These are phyloP conservation scores for Penicillium mononematosum DNA, from an alignment of 495 filamentous ascomycete genomes.

Conservation along the genomic window DNA sequence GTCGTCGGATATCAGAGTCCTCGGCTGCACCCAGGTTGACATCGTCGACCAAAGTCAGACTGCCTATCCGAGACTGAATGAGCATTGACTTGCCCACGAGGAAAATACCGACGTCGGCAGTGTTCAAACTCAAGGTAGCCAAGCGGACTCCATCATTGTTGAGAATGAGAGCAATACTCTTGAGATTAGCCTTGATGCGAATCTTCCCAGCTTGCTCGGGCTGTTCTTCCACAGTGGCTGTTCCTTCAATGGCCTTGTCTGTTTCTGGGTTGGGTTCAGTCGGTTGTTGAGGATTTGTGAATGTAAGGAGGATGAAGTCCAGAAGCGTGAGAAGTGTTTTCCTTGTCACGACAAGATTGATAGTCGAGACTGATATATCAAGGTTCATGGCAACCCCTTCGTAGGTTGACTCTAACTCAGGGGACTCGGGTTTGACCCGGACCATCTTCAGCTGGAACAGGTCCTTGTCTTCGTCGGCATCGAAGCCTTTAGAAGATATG, in stretches of 20 bases:
- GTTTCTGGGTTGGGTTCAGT: constrained; percentile 32
- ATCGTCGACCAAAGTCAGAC: constrained; percentile 86
- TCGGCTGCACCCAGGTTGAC: constrained; percentile 86
- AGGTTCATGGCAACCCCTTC: constrained; percentile 92
- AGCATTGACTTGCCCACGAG: constrained; percentile 80
- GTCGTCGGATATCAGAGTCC: constrained; percentile 76
- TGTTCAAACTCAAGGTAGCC: constrained; percentile 87
- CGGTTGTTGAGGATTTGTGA: constrained; percentile 67
- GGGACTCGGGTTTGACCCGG: constrained; percentile 85
- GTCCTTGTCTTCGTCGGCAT: constrained; percentile 70
- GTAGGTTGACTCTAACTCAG: constrained; percentile 86
- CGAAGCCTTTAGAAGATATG: constrained; percentile 79
- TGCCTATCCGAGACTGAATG: constrained; percentile 80
- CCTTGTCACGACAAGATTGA: constrained; percentile 90
- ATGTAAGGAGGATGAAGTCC: constrained; percentile 93
- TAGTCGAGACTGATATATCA: constrained; percentile 87
- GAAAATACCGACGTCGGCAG: constrained; percentile 87
- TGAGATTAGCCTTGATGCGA: constrained; percentile 84
- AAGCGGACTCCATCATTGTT: constrained; percentile 97
- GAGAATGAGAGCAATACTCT: constrained; percentile 91
- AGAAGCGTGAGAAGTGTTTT: constrained; percentile 92
- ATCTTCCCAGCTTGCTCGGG: constrained; percentile 54
- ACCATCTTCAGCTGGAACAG: constrained; percentile 86
- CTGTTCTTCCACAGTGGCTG: constrained; percentile 39
- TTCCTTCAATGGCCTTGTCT: constrained; percentile 49